Base-by-base conservation (phyloP, 2,329 filamentous ascomycete genomes). In the Sarocladium oryzae region DNA sequence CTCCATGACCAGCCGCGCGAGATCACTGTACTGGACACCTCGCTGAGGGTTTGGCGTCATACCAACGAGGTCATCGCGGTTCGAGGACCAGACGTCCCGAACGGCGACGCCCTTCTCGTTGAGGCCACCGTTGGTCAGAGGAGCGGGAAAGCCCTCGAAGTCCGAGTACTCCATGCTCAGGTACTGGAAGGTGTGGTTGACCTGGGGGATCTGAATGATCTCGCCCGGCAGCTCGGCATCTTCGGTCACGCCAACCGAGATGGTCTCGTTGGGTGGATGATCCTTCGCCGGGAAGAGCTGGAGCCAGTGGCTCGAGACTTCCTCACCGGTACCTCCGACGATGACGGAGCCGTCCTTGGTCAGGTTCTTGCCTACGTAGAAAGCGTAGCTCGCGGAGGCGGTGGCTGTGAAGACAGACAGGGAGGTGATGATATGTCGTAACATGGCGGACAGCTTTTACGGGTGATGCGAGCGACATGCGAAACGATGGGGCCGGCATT, bases 251-350 rank as follows among this genome's bases (percentile, higher is more conserved):
- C 69, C 69, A 8, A 72, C 68, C 40, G 62, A 66, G 49, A 74
- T 65, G 0, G 69, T 73, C 1, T 65, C 67, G 48, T 74, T 72
- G 0, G 67, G 37, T 1, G 63, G 56, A 49, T 74, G 63, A 41
- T 73, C 65, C 28, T 57, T 60, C 1, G 69, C 70, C 1, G 70
- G 63, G 43, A 74, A 74, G 28, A 75, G 60, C 51, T 74, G 67
- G 21, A 74, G 68, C 69, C 71, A 74, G 53, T 74, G 71, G 8
- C 66, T 70, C 0, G 71, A 75, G 0, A 74, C 70, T 55, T 75
- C 71, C 54, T 75, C 72, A 40, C 71, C 72, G 3, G 71, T 74
- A 20, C 72, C 70, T 53, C 71, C 71, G 18, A 74, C 60, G 38
- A 74, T 62, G 23, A 74, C 69, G 32, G 64, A 66, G 26, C 69